These are phyloP conservation scores for Glycine tomentella DNA, from an alignment of 306 rosid genomes.

Conservation along the genomic window DNA sequence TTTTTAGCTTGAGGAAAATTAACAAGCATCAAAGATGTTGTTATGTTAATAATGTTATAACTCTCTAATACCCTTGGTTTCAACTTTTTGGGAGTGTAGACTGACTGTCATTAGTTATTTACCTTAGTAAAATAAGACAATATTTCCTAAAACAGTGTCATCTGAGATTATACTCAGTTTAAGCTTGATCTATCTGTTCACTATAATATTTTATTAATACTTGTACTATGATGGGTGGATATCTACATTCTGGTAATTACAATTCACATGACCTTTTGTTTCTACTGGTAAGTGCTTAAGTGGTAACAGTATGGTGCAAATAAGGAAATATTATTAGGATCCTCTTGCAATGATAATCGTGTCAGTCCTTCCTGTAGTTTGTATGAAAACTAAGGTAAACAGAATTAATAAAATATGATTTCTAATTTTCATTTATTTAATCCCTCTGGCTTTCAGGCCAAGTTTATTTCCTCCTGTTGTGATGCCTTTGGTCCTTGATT, in stretches of 20 bases:
- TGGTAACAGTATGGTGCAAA: constrained; percentile 50
- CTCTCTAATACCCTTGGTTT: not conserved
- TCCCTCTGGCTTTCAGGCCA: no score
- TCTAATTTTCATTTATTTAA: not conserved
- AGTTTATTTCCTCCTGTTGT: no score
- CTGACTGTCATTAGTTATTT: not conserved
- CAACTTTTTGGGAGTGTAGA: not conserved
- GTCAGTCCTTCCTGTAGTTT: no score
- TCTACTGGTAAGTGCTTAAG: not conserved
- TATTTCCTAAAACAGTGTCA: not conserved
- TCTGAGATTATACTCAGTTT: constrained; percentile 10
- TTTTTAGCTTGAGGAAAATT: not conserved
- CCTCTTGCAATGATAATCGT: no score
- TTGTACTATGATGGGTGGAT: constrained; percentile 6
- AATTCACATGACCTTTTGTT: constrained; percentile 27
- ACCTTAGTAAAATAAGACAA: not conserved
- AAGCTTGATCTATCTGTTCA: constrained; percentile 2
- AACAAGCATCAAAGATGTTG: not conserved
- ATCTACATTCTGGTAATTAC: constrained; percentile 9
- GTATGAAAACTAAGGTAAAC: no score
- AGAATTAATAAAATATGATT: no score
- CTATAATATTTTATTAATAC: not conserved
- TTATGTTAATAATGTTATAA: not conserved
- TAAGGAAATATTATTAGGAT: constrained; percentile 36
- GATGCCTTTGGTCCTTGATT: no score